Evolutionary conservation across 148 eudicot species (phyloP).

Genomic region (Amaranthus cruentus): DNA sequence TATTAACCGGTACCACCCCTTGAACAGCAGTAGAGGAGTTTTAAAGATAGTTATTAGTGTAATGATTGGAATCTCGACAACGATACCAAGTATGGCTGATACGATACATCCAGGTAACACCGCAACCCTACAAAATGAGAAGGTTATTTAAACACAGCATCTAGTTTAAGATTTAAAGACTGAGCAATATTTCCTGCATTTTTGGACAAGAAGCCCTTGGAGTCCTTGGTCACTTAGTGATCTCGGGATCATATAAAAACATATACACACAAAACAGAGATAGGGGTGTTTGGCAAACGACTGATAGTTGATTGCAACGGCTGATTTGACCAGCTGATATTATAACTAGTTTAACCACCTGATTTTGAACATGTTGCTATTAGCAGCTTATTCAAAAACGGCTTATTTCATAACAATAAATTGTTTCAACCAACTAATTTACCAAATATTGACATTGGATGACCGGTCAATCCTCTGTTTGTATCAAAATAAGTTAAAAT

Average conservation of each 20-base stretch:
- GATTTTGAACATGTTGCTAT: no score
- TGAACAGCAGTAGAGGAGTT: conserved; percentile 22
- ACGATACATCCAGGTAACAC: conserved; percentile 26
- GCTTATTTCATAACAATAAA: no score
- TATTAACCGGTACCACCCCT: conserved; percentile 30
- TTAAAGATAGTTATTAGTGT: conserved; percentile 21
- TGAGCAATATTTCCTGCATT: background rate
- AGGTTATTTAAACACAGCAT: background rate
- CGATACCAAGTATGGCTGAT: conserved; percentile 23
- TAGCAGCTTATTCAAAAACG: no score
- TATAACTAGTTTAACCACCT: no score
- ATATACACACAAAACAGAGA: background rate
- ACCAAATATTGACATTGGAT: no score
- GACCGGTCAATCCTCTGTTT: no score
- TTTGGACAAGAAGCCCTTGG: background rate
- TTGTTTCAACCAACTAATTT: no score
- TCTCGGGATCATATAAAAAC: background rate
- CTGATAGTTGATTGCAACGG: no score
- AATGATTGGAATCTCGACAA: conserved; percentile 20
- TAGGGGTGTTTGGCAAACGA: no score
- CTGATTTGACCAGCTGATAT: no score
- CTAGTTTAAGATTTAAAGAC: background rate
- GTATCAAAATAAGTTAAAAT: no score
- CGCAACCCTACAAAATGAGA: conserved; percentile 1
- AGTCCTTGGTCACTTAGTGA: background rate